Evolutionary conservation across 2,329 filamentous ascomycete genomes (phyloP), one percentile per base, ranked within the genome.

Genomic region (Talaromyces sp.): DNA sequence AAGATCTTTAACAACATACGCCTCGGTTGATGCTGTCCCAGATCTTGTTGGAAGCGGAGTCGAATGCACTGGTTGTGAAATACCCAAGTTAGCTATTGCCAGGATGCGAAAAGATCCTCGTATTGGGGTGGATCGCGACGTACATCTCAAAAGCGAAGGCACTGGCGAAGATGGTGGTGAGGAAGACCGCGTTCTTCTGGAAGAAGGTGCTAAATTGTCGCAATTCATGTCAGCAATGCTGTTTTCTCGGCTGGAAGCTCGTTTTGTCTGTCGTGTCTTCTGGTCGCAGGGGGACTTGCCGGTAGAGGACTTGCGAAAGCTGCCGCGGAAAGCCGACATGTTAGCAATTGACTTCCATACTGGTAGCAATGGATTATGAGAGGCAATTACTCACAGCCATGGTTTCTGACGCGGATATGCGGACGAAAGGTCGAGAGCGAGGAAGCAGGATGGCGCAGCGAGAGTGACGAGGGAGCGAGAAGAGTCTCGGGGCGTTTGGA

Each of bases 131-230:
- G 17, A 29, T 27, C 21, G n/a, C 41, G 24, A 80, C 90, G 74
- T 86, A 99, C 95, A 99, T 84, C 82, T 98, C 91, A 75, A 96
- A 92, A 66, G 84, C 90, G 75, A 99, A 99, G 68, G 93, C 93
- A 67, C 86, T 84, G 68, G 82, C 85, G 77, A 99, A 99, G 74
- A 99, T 90, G 66, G 87, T 84, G 68, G 86, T 88, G 71, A 99
- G 83, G 86, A 96, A 96, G 76, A 89, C 83, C 71, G 84, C 89
- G 84, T 99, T 99, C 75, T 85, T 88, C 78, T 89, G 88, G 83
- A 98, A 88, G 69, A 98, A 72, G 73, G 86, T 78, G 82, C 95
- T 98, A 73, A 63, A 66, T 55, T 62, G 35, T 46, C 29, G 21
- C 38, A 53, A 52, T 17, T 27, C 21, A 19, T 19, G 19, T 71